Conservation (phyloP, 1,284 basidiomycete genomes). For the Phellopilus nigrolimitatus region DNA sequence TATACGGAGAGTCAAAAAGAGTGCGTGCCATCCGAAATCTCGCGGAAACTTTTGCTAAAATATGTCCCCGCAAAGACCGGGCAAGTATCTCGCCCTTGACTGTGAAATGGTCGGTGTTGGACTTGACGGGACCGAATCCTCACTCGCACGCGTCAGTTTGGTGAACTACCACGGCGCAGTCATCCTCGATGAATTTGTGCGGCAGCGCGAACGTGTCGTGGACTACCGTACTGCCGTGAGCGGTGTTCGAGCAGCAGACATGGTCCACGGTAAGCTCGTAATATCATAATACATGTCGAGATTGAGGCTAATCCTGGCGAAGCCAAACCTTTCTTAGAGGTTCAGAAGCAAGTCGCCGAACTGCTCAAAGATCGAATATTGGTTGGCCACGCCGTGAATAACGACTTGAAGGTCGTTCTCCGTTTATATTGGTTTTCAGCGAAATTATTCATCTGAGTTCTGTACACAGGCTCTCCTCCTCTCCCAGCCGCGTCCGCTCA, state of each 20-base stretch:
- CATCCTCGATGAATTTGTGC: slow-evolving; percentile 83
- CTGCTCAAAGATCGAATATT: slow-evolving; percentile 79
- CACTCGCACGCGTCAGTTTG: slow-evolving; percentile 85
- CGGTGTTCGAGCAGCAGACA: slow-evolving; percentile 76
- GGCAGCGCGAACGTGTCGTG: slow-evolving; percentile 83
- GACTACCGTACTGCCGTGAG: slow-evolving; percentile 94
- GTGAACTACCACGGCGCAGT: slow-evolving; percentile 88
- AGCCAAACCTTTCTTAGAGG: slow-evolving; percentile 77
- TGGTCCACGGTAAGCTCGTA: slow-evolving; percentile 55
- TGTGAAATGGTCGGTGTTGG: slow-evolving; percentile 99
- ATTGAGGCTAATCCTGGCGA: slow-evolving; percentile 2
- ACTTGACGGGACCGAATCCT: slow-evolving; percentile 72
- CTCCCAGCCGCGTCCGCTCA: slow-evolving; percentile 78
- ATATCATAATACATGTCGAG: background rate
- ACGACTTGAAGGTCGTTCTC: slow-evolving; percentile 78
- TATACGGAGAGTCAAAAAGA: slow-evolving; percentile 37
- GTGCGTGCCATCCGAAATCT: slow-evolving; percentile 37
- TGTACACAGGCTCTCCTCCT: slow-evolving; percentile 71
- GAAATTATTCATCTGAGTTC: background rate
- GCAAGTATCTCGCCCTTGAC: slow-evolving; percentile 82
- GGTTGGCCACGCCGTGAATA: slow-evolving; percentile 92
- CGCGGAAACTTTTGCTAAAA: background rate
- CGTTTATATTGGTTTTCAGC: background rate
- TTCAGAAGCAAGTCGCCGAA: slow-evolving; percentile 78
- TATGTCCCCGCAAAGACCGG: slow-evolving; percentile 46